Percentiles rank a stretch among this genome's conserved stretches.
These are phyloP conservation scores for Cladorrhinum sp. DNA, from an alignment of 2,329 filamentous ascomycete genomes.

Conservation along the genomic window DNA sequence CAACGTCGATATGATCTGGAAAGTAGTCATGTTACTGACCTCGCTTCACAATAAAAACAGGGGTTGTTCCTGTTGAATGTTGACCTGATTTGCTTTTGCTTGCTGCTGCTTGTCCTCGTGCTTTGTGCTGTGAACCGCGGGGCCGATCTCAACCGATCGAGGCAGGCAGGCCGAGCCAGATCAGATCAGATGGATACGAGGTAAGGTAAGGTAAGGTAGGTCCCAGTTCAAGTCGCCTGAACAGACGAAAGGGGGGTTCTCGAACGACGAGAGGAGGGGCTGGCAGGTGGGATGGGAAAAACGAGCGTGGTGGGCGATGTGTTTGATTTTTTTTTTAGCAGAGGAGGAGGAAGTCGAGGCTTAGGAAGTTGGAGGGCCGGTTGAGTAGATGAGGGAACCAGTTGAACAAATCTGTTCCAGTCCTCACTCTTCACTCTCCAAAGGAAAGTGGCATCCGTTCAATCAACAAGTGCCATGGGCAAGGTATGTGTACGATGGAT, in stretches of 20 bases:
- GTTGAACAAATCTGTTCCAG: not conserved
- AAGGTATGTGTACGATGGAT: not conserved
- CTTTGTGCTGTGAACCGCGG: not conserved
- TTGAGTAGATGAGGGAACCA: slow-evolving; percentile 4
- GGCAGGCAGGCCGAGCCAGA: not conserved
- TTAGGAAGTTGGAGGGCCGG: slow-evolving; percentile 3
- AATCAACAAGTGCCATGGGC: not conserved
- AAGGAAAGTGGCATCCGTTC: not conserved
- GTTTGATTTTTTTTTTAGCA: slow-evolving; percentile 3
- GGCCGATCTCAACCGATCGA: slow-evolving; percentile 19
- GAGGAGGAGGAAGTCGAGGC: slow-evolving; percentile 8
- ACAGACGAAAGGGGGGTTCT: not conserved
- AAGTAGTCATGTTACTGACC: not conserved
- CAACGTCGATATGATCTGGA: not conserved
- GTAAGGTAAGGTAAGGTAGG: not conserved
- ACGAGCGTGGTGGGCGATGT: slow-evolving; percentile 19
- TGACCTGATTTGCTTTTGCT: not conserved
- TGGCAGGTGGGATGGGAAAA: slow-evolving; percentile 6
- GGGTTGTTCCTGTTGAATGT: not conserved
- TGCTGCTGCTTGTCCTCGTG: not conserved
- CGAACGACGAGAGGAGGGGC: not conserved
- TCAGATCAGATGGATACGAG: not conserved
- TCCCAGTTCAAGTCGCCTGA: not conserved
- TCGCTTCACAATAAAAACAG: not conserved
- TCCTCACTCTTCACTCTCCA: not conserved